These are phyloP conservation scores for Suillus subluteus DNA, from an alignment of 768 basidiomycete species.

Conservation along the genomic window DNA sequence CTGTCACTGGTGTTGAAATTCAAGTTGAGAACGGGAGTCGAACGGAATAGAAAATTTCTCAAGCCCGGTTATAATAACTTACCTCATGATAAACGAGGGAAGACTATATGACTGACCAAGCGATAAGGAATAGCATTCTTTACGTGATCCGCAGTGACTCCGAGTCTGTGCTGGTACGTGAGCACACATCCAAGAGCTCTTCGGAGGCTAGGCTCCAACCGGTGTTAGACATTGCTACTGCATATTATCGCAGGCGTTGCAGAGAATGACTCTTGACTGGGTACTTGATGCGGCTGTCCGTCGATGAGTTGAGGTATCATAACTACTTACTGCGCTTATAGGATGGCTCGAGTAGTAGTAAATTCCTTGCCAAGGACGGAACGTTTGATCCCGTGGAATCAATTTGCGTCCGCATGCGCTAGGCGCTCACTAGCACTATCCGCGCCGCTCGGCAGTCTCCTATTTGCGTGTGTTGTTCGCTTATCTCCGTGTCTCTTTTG, in stretches of 20 bases:
- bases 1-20: not conserved
- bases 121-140: not conserved
- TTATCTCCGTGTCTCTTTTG: no score
- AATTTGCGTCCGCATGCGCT: no score
- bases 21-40: not conserved
- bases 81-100: not conserved
- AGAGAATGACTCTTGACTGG: not conserved
- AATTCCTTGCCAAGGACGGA: no score
- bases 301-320: not conserved
- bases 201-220: not conserved
- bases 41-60: not conserved
- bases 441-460: no score
- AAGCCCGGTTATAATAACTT: conserved; percentile 3
- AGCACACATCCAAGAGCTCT: not conserved
- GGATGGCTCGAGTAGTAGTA: no score
- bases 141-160: not conserved
- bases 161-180: not conserved
- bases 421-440: no score
- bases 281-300: no score
- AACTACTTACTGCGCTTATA: no score
- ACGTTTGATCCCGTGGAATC: no score
- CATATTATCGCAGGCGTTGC: not conserved
- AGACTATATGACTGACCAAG: not conserved
- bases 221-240: not conserved
- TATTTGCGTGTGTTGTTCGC: no score